phyloP scores from a whole-genome alignment of 2,329 filamentous ascomycete genomes.

The Penicillium verrucosum region DNA sequence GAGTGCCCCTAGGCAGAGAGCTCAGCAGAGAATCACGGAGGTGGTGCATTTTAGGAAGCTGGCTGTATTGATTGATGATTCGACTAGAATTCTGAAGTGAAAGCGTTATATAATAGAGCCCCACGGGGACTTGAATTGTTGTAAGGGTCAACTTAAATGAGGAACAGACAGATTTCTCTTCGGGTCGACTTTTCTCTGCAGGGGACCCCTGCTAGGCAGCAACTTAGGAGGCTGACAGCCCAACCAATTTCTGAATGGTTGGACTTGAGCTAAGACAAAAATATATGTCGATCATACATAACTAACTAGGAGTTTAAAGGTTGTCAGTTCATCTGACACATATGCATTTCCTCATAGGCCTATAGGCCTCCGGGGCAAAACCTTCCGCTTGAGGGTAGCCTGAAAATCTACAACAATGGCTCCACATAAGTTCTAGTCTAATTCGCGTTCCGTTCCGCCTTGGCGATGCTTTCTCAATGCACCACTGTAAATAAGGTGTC shows the following conservation, averaged over 20 bases:
- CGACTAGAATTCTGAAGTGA: not conserved
- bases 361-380: too few species aligned
- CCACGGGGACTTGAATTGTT: not conserved
- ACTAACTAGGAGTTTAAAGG: too few species aligned
- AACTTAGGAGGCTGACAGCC: not conserved
- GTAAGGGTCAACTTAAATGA: not conserved
- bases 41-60: constrained; percentile 8
- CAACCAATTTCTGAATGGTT: constrained; percentile 1
- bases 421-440: too few species aligned
- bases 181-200: not conserved
- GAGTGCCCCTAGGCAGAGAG: constrained; percentile 9
- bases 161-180: not conserved
- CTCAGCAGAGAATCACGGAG: constrained; percentile 16
- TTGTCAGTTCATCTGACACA: too few species aligned
- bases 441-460: too few species aligned
- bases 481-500: too few species aligned
- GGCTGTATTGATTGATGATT: not conserved
- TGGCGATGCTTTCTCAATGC: too few species aligned
- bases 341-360: too few species aligned
- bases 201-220: not conserved
- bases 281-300: too few species aligned
- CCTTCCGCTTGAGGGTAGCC: too few species aligned
- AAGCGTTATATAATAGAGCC: not conserved
- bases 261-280: not conserved
- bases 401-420: too few species aligned